These are phyloP conservation scores for Coemansia sp. DNA, from an alignment of 192 early-diverging fungal genomes.

Conservation along the genomic window DNA sequence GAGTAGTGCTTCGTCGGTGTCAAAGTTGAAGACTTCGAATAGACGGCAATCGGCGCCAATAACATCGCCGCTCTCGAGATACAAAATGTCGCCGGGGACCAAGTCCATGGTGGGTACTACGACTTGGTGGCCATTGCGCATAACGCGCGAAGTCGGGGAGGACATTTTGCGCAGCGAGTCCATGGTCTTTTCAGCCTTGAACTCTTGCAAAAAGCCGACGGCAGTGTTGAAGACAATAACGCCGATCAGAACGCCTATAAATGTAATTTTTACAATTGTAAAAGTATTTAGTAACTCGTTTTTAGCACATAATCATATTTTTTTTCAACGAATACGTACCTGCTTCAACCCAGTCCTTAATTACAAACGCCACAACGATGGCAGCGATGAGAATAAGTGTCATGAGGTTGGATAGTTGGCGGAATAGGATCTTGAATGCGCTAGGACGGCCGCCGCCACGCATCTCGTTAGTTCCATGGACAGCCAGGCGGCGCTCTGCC, in stretches of 20 bases:
- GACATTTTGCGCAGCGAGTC: conserved; percentile 88
- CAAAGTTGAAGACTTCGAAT: conserved; percentile 81
- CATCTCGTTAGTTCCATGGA: conserved; percentile 65
- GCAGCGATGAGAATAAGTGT: conserved; percentile 69
- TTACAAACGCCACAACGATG: conserved; percentile 62
- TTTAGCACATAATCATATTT: background rate
- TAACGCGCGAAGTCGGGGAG: conserved; percentile 82
- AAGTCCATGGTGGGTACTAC: conserved; percentile 75
- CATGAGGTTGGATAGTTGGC: conserved; percentile 67
- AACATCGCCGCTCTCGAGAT: conserved; percentile 92
- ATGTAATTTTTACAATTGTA: background rate
- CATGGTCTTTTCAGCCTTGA: conserved; percentile 91
- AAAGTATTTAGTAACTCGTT: background rate
- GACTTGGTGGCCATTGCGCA: conserved; percentile 77
- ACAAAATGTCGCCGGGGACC: conserved; percentile 89
- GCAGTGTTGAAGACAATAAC: conserved; percentile 85
- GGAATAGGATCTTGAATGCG: conserved; percentile 60
- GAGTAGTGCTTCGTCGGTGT: conserved; percentile 88
- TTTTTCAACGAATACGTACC: conserved; percentile 28
- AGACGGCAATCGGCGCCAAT: conserved; percentile 91
- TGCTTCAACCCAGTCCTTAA: conserved; percentile 64
- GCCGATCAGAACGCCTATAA: conserved; percentile 70
- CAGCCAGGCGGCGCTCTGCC: conserved; percentile 36
- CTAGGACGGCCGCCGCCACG: conserved; percentile 67
- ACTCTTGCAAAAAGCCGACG: conserved; percentile 96